phyloP scores from a whole-genome alignment of 768 basidiomycete genomes.

The Dioszegia hungarica region DNA sequence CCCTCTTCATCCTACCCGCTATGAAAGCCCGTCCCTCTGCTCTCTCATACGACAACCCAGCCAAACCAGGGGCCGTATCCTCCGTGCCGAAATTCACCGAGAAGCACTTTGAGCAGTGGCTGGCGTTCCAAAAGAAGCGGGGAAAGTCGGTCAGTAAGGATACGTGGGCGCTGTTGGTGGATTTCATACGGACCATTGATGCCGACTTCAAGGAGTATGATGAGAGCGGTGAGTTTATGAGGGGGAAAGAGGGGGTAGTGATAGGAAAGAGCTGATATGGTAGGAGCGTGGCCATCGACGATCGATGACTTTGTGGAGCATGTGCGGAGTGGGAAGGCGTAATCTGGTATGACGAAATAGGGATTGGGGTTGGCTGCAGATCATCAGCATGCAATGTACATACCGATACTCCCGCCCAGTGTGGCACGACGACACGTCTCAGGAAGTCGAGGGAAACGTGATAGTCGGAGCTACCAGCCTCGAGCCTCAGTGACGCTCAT shows the following conservation, averaged over 20 bases:
- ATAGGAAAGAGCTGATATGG: neutral
- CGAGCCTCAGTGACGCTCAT: too few relatives aligned
- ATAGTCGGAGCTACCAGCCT: too few relatives aligned
- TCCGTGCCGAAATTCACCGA: conserved; percentile 28
- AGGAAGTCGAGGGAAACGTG: too few relatives aligned
- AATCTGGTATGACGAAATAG: too few relatives aligned
- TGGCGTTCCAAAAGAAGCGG: conserved; percentile 42
- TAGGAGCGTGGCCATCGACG: conserved; percentile 49
- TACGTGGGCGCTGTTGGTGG: conserved; percentile 46
- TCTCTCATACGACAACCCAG: conserved; percentile 19
- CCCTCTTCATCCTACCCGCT: conserved; percentile 45
- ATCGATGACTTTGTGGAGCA: conserved; percentile 49
- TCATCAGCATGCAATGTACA: neutral
- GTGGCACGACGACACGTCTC: too few relatives aligned
- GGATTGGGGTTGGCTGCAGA: too few relatives aligned
- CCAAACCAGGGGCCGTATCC: conserved; percentile 1
- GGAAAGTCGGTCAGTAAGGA: conserved; percentile 47
- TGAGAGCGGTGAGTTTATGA: conserved; percentile 42
- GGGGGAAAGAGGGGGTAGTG: neutral
- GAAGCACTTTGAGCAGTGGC: conserved; percentile 44
- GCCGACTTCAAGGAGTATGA: conserved; percentile 46
- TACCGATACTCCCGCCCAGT: too few relatives aligned
- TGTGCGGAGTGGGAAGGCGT: conserved; percentile 11
- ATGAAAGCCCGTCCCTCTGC: conserved; percentile 42
- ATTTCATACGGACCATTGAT: conserved; percentile 43